Base-by-base conservation (phyloP, 1,284 basidiomycete species). In the Agroathelia rolfsii region DNA sequence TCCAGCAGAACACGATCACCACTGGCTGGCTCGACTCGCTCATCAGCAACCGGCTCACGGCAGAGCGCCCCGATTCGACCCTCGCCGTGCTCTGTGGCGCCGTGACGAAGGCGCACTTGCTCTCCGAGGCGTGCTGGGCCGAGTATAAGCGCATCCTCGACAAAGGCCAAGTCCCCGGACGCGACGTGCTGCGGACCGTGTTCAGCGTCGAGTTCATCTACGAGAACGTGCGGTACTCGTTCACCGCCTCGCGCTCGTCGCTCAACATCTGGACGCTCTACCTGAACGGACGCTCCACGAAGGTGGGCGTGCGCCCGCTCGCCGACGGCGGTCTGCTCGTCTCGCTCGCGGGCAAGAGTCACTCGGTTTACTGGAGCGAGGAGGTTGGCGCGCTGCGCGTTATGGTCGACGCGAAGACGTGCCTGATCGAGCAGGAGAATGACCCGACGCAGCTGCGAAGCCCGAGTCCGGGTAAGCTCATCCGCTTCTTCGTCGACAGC, bases 151-250 rank as follows among this genome's bases (percentile, higher is more conserved):
- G 88, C 24, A 78, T 96, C 49, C 73, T 98, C 42, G 92, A 97
- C 59, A 98, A 98, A 60, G 95, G 95, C 49, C 95, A 95, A 59
- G 94, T 96, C 17, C 95, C 95, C 16, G 78, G 87, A 29, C 85
- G 87, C 41, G 93, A 96, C 53, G 80, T 89, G 23, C 69, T 99
- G 48, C 94, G 94, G 66, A 98, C 95, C 6, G 92, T 94, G 43
- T 97, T 98, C 63, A 79, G 85, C 40, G 77, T 95, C 58, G 95
- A 98, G 52, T 95, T 94, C 64, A 98, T 98, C 55, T 96, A 98
- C 64, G 94, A 98, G 50, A 88, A 89, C 53, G 67, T 80, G 37
- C 87, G 92, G 42, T 99, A 96, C 66, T 90, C 88, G 34, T 95
- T 97, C 61, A 96, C 93, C 22, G 90, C 86, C 42, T 84, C 92